These are phyloP conservation scores for Stipa capillata DNA, from an alignment of 176 grass and related monocot genomes.

Conservation along the genomic window DNA sequence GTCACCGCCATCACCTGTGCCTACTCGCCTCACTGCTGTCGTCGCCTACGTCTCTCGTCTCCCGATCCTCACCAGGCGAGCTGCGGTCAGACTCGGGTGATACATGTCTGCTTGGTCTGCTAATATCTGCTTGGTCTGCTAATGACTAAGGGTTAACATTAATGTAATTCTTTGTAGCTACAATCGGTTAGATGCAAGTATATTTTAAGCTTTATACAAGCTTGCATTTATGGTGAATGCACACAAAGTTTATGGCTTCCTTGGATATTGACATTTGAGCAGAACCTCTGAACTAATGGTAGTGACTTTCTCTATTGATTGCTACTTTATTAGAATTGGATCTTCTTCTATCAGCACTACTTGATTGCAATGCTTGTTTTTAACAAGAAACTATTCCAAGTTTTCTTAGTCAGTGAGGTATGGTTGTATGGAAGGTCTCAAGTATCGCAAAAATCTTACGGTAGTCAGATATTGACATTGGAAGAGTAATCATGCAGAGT, in stretches of 20 bases:
- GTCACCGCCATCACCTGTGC: too few species aligned
- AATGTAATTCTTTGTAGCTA: slow-evolving; percentile 4
- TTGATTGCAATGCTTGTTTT: background rate
- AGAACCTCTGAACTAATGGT: slow-evolving; percentile 20
- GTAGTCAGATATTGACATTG: background rate
- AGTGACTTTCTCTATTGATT: too few species aligned
- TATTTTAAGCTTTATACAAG: background rate
- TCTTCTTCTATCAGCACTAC: background rate
- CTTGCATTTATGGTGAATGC: slow-evolving; percentile 1
- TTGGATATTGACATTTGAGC: slow-evolving; percentile 15
- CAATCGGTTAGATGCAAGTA: slow-evolving; percentile 8
- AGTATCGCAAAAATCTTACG: background rate
- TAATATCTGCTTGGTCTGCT: too few species aligned
- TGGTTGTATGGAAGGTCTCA: background rate
- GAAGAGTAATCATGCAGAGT: background rate
- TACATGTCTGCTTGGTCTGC: too few species aligned
- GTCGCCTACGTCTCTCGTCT: too few species aligned
- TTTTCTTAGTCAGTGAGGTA: background rate
- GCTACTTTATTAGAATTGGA: background rate
- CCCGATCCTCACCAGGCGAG: too few species aligned
- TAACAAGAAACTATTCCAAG: background rate
- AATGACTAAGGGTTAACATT: too few species aligned
- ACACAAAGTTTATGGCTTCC: background rate
- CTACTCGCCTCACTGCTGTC: too few species aligned
- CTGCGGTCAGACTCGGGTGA: too few species aligned